These are phyloP conservation scores for Elsinoe perseae DNA, from an alignment of 2,329 filamentous ascomycete species.

Conservation along the genomic window DNA sequence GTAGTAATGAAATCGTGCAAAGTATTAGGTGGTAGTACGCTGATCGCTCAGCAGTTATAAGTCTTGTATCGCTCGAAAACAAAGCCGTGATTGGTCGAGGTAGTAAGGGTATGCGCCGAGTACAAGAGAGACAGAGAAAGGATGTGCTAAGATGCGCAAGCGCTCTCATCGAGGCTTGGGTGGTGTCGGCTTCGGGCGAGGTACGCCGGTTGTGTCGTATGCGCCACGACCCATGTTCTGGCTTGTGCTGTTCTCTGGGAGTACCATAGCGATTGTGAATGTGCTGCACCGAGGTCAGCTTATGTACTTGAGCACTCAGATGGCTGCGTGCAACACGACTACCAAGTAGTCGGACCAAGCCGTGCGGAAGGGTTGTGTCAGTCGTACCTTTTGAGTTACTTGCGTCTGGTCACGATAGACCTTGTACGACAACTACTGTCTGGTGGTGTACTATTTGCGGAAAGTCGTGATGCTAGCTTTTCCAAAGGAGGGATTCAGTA, in stretches of 20 bases:
- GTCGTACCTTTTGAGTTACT: constrained; percentile 6
- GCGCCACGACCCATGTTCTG: constrained; percentile 43
- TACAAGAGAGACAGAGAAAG: not conserved
- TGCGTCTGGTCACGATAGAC: constrained; percentile 6
- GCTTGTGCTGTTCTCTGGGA: constrained; percentile 8
- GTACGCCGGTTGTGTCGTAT: constrained; percentile 44
- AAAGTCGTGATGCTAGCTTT: not conserved
- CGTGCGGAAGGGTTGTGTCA: not conserved
- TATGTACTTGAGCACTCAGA: not conserved
- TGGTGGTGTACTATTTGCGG: constrained; percentile 6
- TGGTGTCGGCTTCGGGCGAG: constrained; percentile 37
- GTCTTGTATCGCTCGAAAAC: constrained; percentile 12
- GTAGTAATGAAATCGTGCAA: constrained; percentile 6
- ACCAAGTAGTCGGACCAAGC: not conserved
- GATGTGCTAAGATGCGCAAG: not conserved
- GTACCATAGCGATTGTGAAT: constrained; percentile 8
- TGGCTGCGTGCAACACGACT: not conserved
- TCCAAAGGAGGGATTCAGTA: constrained; percentile 7
- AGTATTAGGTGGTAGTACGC: not conserved
- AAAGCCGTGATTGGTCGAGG: not conserved
- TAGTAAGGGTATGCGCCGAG: not conserved
- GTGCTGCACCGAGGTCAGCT: not conserved
- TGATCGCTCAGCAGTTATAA: constrained; percentile 4
- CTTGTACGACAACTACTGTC: constrained; percentile 2
- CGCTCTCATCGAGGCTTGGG: constrained; percentile 25